A percentile compares a stretch with the other conserved stretches of the same genome.
Conservation (phyloP, 2,329 filamentous ascomycete species). For the Aspergillus japonicus region DNA sequence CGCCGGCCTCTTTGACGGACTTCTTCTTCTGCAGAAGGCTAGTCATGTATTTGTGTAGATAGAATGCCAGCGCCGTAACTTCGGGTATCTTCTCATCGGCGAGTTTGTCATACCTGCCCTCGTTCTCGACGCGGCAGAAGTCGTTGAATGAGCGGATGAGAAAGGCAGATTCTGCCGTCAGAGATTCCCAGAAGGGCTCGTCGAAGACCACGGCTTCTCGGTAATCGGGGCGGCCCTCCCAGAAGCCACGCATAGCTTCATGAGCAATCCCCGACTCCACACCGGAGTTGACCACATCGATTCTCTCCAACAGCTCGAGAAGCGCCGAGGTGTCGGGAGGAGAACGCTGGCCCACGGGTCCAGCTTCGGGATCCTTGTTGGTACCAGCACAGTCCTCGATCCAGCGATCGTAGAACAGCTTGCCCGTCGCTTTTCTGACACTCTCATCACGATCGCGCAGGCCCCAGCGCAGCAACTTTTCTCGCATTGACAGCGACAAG, state of each 20-base stretch:
- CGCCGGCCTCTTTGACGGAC: conserved; percentile 48
- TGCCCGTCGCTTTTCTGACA: conserved; percentile 85
- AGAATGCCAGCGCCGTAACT: conserved; percentile 85
- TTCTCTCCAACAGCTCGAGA: conserved; percentile 85
- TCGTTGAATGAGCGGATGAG: conserved; percentile 91
- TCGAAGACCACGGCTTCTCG: conserved; percentile 47
- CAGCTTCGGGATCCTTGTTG: conserved; percentile 58
- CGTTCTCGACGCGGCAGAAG: conserved; percentile 74
- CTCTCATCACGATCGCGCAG: conserved; percentile 90
- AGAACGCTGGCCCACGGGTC: conserved; percentile 49
- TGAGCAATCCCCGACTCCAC: conserved; percentile 86
- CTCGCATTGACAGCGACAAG: conserved; percentile 86
- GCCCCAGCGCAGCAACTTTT: conserved; percentile 94
- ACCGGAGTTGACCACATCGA: conserved; percentile 88
- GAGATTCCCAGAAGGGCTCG: conserved; percentile 46
- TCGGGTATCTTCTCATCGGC: conserved; percentile 93
- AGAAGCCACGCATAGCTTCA: conserved; percentile 94
- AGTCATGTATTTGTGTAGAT: conserved; percentile 76
- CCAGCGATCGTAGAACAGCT: conserved; percentile 93
- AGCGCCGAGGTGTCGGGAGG: conserved; percentile 77
- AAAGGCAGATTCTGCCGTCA: conserved; percentile 79
- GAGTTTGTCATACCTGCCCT: conserved; percentile 71
- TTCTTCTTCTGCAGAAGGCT: conserved; percentile 44
- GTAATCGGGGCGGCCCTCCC: conserved; percentile 76
- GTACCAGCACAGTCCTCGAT: conserved; percentile 87